A percentile compares a stretch with the other conserved stretches of the same genome.
These are phyloP conservation scores for Nidularia pulvinata DNA, from an alignment of 768 basidiomycete species.

Conservation along the genomic window DNA sequence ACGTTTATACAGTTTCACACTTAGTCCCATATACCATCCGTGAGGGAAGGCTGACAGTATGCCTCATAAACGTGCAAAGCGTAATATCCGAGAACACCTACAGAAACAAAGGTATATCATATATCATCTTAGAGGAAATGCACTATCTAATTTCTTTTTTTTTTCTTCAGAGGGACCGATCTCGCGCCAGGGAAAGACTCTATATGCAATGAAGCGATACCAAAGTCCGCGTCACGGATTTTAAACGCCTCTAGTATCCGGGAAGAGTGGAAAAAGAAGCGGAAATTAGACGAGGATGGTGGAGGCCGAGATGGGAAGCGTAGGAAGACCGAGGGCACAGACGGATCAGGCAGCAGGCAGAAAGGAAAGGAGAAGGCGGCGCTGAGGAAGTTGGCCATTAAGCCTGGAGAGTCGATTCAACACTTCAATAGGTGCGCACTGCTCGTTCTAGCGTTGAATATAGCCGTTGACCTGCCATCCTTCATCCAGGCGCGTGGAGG, in stretches of 20 bases:
- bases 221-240: slow-evolving; percentile 67
- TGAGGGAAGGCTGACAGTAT: slow-evolving; percentile 22
- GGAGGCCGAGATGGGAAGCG: slow-evolving; percentile 22
- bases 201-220: slow-evolving; percentile 56
- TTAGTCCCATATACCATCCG: not conserved
- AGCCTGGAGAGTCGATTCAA: slow-evolving; percentile 68
- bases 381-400: slow-evolving; percentile 41
- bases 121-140: not conserved
- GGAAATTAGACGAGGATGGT: slow-evolving; percentile 25
- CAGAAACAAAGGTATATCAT: slow-evolving; percentile 38
- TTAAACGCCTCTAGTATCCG: slow-evolving; percentile 63
- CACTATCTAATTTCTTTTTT: not conserved
- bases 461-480: not conserved
- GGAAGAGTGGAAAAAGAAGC: slow-evolving; percentile 54
- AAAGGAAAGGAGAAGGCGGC: slow-evolving; percentile 17
- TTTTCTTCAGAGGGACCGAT: slow-evolving; percentile 42
- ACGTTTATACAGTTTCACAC: not conserved
- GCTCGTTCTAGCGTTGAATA: not conserved
- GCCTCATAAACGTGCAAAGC: slow-evolving; percentile 70
- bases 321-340: slow-evolving; percentile 23
- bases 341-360: slow-evolving; percentile 8
- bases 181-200: slow-evolving; percentile 42
- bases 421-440: slow-evolving; percentile 72
- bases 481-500: slow-evolving; percentile 65
- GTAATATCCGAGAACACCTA: slow-evolving; percentile 41